Percentiles rank a stretch among this genome's conserved stretches.
These are phyloP conservation scores for Solanum verrucosum DNA, from an alignment of 257 asterid genomes.

Conservation along the genomic window DNA sequence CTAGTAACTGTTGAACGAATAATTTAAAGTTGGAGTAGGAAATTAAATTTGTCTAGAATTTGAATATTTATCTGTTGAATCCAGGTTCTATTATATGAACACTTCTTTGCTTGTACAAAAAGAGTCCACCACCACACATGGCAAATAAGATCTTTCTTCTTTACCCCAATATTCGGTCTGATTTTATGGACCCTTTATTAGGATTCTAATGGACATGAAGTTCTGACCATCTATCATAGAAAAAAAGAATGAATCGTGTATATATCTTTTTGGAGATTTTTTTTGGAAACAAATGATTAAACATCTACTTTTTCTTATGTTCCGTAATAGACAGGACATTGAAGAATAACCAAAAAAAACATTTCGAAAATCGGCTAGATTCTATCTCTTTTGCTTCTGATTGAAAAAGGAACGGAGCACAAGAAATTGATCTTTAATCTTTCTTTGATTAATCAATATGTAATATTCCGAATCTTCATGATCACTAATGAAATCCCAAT, in stretches of 20 bases:
- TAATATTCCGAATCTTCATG: background rate
- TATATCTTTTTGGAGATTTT: background rate
- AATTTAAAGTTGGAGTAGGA: background rate
- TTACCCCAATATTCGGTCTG: background rate
- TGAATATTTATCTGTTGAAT: background rate
- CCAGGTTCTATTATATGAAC: background rate
- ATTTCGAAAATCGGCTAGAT: background rate
- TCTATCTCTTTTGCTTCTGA: background rate
- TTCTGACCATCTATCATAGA: background rate
- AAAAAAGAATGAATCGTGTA: background rate
- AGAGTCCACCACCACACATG: background rate
- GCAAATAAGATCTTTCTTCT: background rate
- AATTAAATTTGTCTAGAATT: background rate
- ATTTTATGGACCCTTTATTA: background rate
- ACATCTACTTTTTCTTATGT: background rate
- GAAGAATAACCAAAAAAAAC: too few species aligned
- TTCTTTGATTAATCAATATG: background rate
- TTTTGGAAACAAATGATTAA: background rate
- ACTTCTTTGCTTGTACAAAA: background rate
- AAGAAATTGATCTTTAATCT: background rate
- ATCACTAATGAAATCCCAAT: background rate
- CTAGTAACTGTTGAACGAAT: background rate
- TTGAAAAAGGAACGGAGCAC: background rate
- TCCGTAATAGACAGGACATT: background rate
- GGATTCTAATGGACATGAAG: background rate